Conservation (phyloP, 2,329 filamentous ascomycete genomes). For the Paramyrothecium sp. region DNA sequence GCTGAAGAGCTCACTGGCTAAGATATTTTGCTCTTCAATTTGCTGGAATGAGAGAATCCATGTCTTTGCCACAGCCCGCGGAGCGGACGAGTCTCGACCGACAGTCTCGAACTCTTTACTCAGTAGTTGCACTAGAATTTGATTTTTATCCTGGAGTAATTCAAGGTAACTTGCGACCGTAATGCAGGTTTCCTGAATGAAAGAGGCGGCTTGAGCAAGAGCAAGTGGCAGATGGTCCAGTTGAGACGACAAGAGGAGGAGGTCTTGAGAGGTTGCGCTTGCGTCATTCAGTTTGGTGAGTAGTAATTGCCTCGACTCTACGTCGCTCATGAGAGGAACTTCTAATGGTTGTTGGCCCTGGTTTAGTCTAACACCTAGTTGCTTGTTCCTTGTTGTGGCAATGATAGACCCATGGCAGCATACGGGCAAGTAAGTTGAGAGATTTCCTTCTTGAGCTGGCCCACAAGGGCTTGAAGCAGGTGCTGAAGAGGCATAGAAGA, state of each 20-base stretch:
- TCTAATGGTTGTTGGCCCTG: constrained; percentile 12
- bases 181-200: constrained; percentile 26
- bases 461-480: neutral
- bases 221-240: constrained; percentile 31
- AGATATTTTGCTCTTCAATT: constrained; percentile 19
- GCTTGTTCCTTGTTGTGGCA: constrained; percentile 1
- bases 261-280: constrained; percentile 2
- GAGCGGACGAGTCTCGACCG: constrained; percentile 22
- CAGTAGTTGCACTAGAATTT: constrained; percentile 19
- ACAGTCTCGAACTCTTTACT: constrained; percentile 26
- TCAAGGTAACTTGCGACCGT: constrained; percentile 23
- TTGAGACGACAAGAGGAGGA: constrained; percentile 16
- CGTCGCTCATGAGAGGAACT: constrained; percentile 23
- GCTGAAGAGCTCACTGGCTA: constrained; percentile 13
- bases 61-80: constrained; percentile 23
- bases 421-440: neutral
- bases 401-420: neutral
- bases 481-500: constrained; percentile 19
- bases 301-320: constrained; percentile 23
- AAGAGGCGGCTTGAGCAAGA: constrained; percentile 29
- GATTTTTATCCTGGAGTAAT: constrained; percentile 21
- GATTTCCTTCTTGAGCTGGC: neutral
- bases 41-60: constrained; percentile 30
- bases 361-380: neutral
- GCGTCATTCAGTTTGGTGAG: constrained; percentile 10